Conservation (phyloP, 2,329 filamentous ascomycete genomes). For the Diaporthe citriasiana region DNA sequence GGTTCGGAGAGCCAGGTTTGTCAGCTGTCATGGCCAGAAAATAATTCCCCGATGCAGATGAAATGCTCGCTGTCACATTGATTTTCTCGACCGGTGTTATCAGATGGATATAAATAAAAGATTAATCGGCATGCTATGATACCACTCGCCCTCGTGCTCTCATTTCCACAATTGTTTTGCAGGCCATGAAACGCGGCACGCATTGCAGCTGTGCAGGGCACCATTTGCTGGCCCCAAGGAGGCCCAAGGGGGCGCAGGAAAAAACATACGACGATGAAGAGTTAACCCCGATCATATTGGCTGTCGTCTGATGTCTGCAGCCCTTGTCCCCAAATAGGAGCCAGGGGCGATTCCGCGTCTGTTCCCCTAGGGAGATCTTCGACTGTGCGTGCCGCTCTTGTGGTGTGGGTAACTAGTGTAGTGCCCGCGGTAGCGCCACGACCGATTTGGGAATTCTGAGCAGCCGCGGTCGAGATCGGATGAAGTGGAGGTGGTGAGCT, state of each 20-base stretch:
- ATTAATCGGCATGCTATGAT: not conserved
- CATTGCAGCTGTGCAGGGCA: not conserved
- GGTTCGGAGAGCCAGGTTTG: constrained; percentile 10
- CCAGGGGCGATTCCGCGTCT: not conserved
- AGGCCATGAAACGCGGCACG: constrained; percentile 1
- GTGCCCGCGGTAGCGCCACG: constrained; percentile 11
- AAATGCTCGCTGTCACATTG: constrained; percentile 27
- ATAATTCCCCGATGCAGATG: constrained; percentile 16
- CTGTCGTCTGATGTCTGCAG: constrained; percentile 29
- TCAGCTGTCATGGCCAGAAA: not conserved
- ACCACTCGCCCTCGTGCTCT: not conserved
- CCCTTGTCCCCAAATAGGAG: not conserved
- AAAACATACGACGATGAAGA: constrained; percentile 1
- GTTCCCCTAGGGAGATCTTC: constrained; percentile 10
- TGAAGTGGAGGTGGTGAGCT: constrained; percentile 6
- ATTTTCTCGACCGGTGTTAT: not conserved
- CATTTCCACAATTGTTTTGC: constrained; percentile 22
- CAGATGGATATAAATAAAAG: constrained; percentile 17
- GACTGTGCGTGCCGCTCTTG: not conserved
- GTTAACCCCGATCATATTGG: constrained; percentile 10
- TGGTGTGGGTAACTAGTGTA: not conserved
- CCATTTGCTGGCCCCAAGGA: not conserved
- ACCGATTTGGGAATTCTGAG: constrained; percentile 28
- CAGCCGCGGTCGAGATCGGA: constrained; percentile 27
- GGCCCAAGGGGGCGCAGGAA: not conserved